A percentile compares a stretch with the other conserved stretches of the same genome.
These are phyloP conservation scores for Magnolia changhungtana DNA, from an alignment of 164 flowering plant genomes.

Conservation along the genomic window DNA sequence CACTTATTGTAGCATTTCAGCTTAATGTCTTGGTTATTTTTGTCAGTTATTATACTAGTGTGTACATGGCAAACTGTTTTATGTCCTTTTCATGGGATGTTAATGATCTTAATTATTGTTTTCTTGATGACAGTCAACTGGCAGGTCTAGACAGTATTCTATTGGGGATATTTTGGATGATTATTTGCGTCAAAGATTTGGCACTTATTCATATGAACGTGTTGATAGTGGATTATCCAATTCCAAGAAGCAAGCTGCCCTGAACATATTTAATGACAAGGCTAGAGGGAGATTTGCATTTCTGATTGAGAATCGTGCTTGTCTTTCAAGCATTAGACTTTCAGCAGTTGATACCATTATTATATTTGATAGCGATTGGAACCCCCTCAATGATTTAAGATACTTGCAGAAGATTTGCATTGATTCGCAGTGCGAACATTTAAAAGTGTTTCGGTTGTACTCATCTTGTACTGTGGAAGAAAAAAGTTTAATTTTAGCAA, in stretches of 20 bases:
- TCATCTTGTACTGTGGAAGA: conserved; percentile 82
- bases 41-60: no score
- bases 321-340: conserved; percentile 66
- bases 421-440: conserved; percentile 48
- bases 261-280: conserved; percentile 63
- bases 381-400: conserved; percentile 67
- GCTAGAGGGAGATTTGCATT: conserved; percentile 65
- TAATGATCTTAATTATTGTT: background rate
- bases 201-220: conserved; percentile 74
- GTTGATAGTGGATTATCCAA: conserved; percentile 44
- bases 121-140: conserved; percentile 38
- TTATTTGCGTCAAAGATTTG: conserved; percentile 67
- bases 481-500: conserved; percentile 50
- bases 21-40: no score
- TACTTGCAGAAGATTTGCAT: conserved; percentile 60
- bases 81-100: no score
- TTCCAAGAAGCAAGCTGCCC: conserved; percentile 56
- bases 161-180: conserved; percentile 83
- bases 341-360: conserved; percentile 63
- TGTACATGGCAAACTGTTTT: no score
- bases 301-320: conserved; percentile 76
- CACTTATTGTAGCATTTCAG: no score
- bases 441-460: conserved; percentile 74
- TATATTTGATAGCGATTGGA: conserved; percentile 76
- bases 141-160: conserved; percentile 43